A percentile compares a stretch with the other conserved stretches of the same genome.
phyloP scores from a whole-genome alignment of 495 filamentous ascomycete genomes.

The Aspergillus wentii region DNA sequence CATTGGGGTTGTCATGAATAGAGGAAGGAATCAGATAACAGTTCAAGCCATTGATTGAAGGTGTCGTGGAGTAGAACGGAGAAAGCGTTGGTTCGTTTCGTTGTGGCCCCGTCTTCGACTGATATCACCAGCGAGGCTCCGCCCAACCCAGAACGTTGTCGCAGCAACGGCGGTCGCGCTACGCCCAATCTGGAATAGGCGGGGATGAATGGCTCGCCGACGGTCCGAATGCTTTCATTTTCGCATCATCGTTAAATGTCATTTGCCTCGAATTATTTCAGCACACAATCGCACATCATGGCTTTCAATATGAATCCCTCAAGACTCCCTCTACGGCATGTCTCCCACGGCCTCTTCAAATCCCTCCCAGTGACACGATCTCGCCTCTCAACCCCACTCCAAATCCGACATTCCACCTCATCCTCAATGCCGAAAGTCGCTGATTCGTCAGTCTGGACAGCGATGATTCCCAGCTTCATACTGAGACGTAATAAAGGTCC shows the following conservation, averaged over 20 bases:
- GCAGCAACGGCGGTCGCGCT: constrained; percentile 29
- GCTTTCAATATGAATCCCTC: constrained; percentile 5
- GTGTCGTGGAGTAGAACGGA: no score
- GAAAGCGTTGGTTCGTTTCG: no score
- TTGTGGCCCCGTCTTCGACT: no score
- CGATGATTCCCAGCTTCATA: constrained; percentile 53
- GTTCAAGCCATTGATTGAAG: no score
- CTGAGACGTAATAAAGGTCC: constrained; percentile 25
- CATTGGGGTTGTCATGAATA: no score
- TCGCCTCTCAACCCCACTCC: constrained; percentile 5
- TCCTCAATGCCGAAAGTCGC: constrained; percentile 51
- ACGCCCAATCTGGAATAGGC: constrained; percentile 11
- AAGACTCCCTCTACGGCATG: constrained; percentile 3
- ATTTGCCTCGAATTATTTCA: background rate
- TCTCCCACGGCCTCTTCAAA: background rate
- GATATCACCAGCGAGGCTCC: constrained; percentile 20
- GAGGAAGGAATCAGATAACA: no score
- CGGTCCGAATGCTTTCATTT: constrained; percentile 7
- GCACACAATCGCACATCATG: background rate
- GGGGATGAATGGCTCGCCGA: constrained; percentile 1
- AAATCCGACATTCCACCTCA: constrained; percentile 19
- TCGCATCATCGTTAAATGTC: no score
- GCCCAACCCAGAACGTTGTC: constrained; percentile 30
- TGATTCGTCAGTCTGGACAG: constrained; percentile 65
- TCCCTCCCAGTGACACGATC: background rate